These are phyloP conservation scores for Funneliformis geosporum DNA, from an alignment of 192 early-diverging fungal genomes.

Conservation along the genomic window DNA sequence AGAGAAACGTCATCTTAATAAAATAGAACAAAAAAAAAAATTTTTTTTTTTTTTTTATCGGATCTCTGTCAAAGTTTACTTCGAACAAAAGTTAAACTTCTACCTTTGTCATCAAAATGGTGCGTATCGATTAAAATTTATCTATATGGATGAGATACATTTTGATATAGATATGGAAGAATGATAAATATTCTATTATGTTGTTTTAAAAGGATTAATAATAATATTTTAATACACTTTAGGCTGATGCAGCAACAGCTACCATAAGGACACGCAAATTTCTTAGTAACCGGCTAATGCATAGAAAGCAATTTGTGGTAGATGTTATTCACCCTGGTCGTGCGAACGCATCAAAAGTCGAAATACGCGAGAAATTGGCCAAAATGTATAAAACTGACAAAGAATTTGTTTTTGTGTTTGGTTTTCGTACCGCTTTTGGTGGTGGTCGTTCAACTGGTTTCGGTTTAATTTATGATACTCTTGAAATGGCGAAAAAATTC, in stretches of 20 bases:
- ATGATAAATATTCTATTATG: no score
- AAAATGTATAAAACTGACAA: slow-evolving; percentile 94
- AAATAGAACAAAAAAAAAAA: no score
- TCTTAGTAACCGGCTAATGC: slow-evolving; percentile 97
- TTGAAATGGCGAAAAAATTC: slow-evolving; percentile 95
- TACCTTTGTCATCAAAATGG: no score
- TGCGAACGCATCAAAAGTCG: slow-evolving; percentile 90
- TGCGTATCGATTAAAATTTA: no score
- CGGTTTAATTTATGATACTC: slow-evolving; percentile 92
- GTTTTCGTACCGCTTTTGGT: slow-evolving; percentile 95
- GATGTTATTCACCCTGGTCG: slow-evolving; percentile 95
- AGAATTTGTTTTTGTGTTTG: slow-evolving; percentile 90
- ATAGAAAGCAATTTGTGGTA: slow-evolving; percentile 96
- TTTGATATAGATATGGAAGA: no score
- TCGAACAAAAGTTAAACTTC: no score
- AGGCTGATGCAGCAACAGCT: not conserved
- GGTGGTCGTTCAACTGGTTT: slow-evolving; percentile 96
- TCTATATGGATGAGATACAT: no score
- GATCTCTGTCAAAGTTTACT: no score
- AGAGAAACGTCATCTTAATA: no score
- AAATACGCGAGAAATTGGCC: slow-evolving; percentile 89
- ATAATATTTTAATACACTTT: not conserved
- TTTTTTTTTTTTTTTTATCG: no score
- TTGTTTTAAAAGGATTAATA: no score
- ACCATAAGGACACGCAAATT: slow-evolving; percentile 90